Percentiles rank a stretch among this genome's conserved stretches.
These are phyloP conservation scores for Salix suchowensis DNA, from an alignment of 345 rosid species.

Conservation along the genomic window DNA sequence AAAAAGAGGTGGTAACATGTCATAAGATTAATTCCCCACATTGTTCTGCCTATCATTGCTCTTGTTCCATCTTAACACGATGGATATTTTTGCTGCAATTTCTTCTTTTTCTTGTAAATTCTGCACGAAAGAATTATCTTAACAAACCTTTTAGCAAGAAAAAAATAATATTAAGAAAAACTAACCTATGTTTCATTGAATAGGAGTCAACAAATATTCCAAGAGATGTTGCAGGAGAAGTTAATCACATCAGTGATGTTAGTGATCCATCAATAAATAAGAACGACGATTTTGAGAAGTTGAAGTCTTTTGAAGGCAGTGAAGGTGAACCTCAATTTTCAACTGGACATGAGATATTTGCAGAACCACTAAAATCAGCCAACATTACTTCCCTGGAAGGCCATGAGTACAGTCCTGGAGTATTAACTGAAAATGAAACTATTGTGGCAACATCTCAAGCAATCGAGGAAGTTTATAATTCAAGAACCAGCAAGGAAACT, in stretches of 20 bases:
- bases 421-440: slow-evolving; percentile 1
- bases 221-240: slow-evolving; percentile 7
- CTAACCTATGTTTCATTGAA: slow-evolving; percentile 19
- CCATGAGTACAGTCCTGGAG: background rate
- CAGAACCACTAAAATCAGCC: background rate
- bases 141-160: background rate
- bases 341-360: background rate
- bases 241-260: background rate
- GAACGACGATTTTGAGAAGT: background rate
- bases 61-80: background rate
- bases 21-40: background rate
- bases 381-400: background rate
- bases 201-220: slow-evolving; percentile 19
- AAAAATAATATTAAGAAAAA: background rate
- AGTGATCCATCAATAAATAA: slow-evolving; percentile 3
- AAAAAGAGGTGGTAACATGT: slow-evolving; percentile 16
- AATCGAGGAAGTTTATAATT: background rate
- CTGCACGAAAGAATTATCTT: background rate
- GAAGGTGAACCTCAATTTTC: slow-evolving; percentile 8
- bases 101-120: no score
- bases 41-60: background rate
- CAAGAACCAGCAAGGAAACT: background rate
- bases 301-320: slow-evolving; percentile 1
- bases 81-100: background rate
- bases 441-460: background rate